Evolutionary conservation across 2,329 filamentous ascomycete species (phyloP).

Genomic region (Cyanodermella asteris): DNA sequence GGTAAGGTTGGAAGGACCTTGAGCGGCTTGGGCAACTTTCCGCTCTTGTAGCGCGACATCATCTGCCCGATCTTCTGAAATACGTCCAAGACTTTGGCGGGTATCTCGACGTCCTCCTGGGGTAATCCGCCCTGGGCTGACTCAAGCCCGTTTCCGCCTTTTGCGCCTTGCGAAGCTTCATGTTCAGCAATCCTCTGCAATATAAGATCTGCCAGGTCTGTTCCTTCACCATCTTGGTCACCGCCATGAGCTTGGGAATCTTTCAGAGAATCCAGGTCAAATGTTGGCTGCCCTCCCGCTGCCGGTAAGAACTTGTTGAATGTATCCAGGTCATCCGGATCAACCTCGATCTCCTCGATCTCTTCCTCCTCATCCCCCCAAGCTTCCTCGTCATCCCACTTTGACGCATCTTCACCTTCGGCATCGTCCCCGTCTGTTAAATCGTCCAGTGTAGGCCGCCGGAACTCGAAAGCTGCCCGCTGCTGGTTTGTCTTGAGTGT

Average conservation of each 20-base stretch:
- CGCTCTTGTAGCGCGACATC: slow-evolving; percentile 79
- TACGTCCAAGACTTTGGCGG: slow-evolving; percentile 79
- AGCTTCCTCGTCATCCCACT: slow-evolving; percentile 29
- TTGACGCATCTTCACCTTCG: slow-evolving; percentile 24
- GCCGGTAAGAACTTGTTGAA: slow-evolving; percentile 80
- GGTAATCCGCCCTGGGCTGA: slow-evolving; percentile 31
- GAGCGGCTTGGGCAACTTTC: slow-evolving; percentile 93
- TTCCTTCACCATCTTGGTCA: slow-evolving; percentile 31
- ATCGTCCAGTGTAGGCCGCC: too few relatives aligned
- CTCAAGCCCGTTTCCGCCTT: too few relatives aligned
- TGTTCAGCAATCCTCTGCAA: slow-evolving; percentile 83
- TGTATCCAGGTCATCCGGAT: slow-evolving; percentile 68
- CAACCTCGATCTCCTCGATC: slow-evolving; percentile 38
- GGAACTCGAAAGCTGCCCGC: too few relatives aligned
- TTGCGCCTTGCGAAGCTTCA: slow-evolving; percentile 32
- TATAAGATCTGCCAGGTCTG: slow-evolving; percentile 82
- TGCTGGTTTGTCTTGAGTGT: too few relatives aligned
- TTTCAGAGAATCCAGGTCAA: too few relatives aligned
- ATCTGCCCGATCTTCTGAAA: slow-evolving; percentile 84
- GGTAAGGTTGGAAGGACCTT: slow-evolving; percentile 87
- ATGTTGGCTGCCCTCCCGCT: slow-evolving; percentile 46
- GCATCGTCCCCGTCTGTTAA: slow-evolving; percentile 29
- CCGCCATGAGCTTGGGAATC: slow-evolving; percentile 17
- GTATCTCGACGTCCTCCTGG: slow-evolving; percentile 64
- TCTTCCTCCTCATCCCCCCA: slow-evolving; percentile 67